phyloP scores from a whole-genome alignment of 495 filamentous ascomycete genomes.

The Aspergillus ellipticus region DNA sequence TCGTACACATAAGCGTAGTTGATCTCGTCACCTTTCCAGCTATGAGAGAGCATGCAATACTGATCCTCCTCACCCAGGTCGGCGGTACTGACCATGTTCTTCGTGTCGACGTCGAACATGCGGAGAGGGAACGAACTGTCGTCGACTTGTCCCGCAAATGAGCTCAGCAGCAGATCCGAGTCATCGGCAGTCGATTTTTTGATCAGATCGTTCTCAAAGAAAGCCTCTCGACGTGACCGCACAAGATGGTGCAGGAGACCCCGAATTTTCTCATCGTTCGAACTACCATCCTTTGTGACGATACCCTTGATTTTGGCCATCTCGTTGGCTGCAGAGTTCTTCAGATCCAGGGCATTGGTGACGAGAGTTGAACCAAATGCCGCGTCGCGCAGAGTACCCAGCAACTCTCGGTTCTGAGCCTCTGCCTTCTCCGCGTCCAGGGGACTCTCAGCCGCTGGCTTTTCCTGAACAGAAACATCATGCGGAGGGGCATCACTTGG shows the following conservation, averaged over 20 bases:
- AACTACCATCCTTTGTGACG: neutral
- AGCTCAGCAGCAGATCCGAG: neutral
- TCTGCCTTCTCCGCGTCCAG: neutral
- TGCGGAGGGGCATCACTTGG: too few relatives aligned
- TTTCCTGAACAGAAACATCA: neutral
- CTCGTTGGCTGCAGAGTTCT: neutral
- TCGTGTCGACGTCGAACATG: constrained; percentile 47
- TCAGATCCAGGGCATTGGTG: neutral
- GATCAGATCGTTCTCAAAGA: neutral
- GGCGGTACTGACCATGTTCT: constrained; percentile 28
- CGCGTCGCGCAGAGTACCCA: neutral
- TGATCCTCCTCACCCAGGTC: constrained; percentile 24
- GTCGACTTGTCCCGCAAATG: neutral
- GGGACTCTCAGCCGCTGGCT: neutral
- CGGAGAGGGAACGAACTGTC: constrained; percentile 15
- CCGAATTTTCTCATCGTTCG: neutral
- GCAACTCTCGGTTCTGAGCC: neutral
- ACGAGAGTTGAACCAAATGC: neutral
- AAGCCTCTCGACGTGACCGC: neutral
- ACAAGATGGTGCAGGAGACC: neutral
- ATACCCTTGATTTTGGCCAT: neutral
- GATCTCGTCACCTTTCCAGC: constrained; percentile 45
- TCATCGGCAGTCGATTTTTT: neutral
- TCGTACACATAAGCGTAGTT: constrained; percentile 29
- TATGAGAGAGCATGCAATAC: constrained; percentile 47